Conservation (phyloP, 805 yeast genomes). For the Ogataea populi-albae region DNA sequence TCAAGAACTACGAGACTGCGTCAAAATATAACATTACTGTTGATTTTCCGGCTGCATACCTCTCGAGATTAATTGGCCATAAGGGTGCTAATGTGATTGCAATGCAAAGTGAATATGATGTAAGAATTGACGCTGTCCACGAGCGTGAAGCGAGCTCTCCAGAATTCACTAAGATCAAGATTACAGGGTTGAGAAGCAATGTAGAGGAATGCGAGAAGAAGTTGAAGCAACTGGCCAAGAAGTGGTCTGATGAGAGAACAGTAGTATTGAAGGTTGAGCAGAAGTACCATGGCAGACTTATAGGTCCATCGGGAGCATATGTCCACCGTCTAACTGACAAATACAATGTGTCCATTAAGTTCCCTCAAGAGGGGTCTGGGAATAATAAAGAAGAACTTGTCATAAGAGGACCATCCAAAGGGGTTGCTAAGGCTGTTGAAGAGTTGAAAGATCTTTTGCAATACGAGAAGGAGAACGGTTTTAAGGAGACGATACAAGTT, state of each 20-base stretch:
- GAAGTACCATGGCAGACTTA: slow-evolving; percentile 74
- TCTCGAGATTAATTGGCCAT: slow-evolving; percentile 86
- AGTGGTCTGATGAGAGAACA: slow-evolving; percentile 78
- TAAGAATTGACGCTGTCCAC: slow-evolving; percentile 65
- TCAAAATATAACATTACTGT: slow-evolving; percentile 44
- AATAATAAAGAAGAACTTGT: slow-evolving; percentile 59
- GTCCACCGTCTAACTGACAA: slow-evolving; percentile 84
- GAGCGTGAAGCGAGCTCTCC: slow-evolving; percentile 44
- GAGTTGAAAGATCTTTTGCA: slow-evolving; percentile 80
- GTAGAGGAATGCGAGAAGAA: slow-evolving; percentile 68
- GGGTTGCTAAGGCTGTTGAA: slow-evolving; percentile 77
- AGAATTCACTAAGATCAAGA: slow-evolving; percentile 47
- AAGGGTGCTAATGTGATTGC: slow-evolving; percentile 73
- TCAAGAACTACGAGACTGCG: slow-evolving; percentile 38
- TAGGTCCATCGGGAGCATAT: slow-evolving; percentile 80
- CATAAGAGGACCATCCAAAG: slow-evolving; percentile 86
- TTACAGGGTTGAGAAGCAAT: slow-evolving; percentile 77
- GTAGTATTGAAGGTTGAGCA: slow-evolving; percentile 66
- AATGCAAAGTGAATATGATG: slow-evolving; percentile 70
- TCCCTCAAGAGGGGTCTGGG: slow-evolving; percentile 55
- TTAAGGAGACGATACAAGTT: slow-evolving; percentile 57
- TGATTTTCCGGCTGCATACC: slow-evolving; percentile 60
- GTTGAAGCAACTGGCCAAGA: slow-evolving; percentile 58
- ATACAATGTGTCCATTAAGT: slow-evolving; percentile 75
- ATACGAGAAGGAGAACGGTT: slow-evolving; percentile 85